These are phyloP conservation scores for Talaromyces borbonicus DNA, from an alignment of 495 filamentous ascomycete genomes.

Conservation along the genomic window DNA sequence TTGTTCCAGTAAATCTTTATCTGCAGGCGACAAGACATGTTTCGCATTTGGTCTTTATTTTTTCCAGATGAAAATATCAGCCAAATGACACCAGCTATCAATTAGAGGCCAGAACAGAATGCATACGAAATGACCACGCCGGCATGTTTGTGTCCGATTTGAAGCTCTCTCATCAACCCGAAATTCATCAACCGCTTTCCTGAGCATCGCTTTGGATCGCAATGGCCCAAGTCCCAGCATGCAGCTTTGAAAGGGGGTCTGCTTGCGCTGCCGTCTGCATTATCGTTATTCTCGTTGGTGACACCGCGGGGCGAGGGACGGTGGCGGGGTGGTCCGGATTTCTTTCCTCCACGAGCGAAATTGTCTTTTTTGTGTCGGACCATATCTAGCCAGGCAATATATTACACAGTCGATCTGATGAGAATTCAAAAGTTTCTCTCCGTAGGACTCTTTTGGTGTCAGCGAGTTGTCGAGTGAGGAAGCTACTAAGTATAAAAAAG, in stretches of 20 bases:
- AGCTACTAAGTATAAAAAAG: too few relatives aligned
- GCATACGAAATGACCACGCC: conserved; percentile 80
- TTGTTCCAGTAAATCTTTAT: conserved; percentile 69
- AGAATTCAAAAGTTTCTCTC: too few relatives aligned
- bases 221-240: conserved; percentile 96
- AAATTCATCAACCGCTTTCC: conserved; percentile 88
- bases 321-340: conserved; percentile 42
- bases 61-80: too few relatives aligned
- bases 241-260: conserved; percentile 76
- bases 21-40: conserved; percentile 67
- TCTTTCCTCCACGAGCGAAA: conserved; percentile 61
- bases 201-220: conserved; percentile 93
- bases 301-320: conserved; percentile 33
- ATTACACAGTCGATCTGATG: too few relatives aligned
- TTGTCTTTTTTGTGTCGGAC: conserved; percentile 93
- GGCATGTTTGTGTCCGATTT: conserved; percentile 79
- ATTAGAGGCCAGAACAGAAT: conserved; percentile 5
- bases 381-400: too few relatives aligned
- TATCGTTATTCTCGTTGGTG: conserved; percentile 26
- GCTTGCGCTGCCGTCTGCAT: conserved; percentile 19
- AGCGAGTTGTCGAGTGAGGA: too few relatives aligned
- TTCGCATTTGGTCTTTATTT: conserved; percentile 82
- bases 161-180: conserved; percentile 86
- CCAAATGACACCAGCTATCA: too few relatives aligned
- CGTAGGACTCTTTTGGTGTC: too few relatives aligned